Evolutionary conservation across 1,284 basidiomycete genomes (phyloP).

Genomic region (Irpex rosettiformis): DNA sequence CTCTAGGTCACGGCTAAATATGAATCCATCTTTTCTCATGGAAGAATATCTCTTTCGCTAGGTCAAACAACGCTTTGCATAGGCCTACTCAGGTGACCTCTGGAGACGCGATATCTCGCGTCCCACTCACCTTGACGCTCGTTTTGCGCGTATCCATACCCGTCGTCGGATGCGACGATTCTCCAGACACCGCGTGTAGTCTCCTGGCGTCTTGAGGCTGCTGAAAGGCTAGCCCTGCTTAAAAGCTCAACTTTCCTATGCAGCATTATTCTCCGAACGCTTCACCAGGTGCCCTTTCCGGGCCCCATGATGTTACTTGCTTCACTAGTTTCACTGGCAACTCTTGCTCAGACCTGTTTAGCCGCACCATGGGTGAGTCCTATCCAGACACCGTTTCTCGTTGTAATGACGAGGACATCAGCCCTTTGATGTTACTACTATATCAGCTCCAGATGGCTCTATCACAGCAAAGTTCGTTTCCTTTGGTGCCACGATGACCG

Average conservation of each 20-base stretch:
- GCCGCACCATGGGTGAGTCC: conserved; percentile 4
- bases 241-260: background rate
- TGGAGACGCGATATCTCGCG: background rate
- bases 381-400: too few species aligned
- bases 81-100: background rate
- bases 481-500: conserved; percentile 48
- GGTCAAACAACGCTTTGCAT: too few species aligned
- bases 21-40: too few species aligned
- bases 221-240: background rate
- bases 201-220: background rate
- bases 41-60: too few species aligned
- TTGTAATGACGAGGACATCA: conserved; percentile 14
- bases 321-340: background rate
- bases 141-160: background rate
- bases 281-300: background rate
- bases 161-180: conserved; percentile 3
- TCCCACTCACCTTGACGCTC: background rate
- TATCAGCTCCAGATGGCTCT: conserved; percentile 49
- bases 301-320: background rate
- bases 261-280: background rate
- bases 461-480: conserved; percentile 52
- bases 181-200: conserved; percentile 1
- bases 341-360: background rate
- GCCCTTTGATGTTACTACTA: conserved; percentile 47
- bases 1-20: too few species aligned